Evolutionary conservation across 225 moss, liverwort and hornwort species (phyloP).

Genomic region (Antitrichia curtipendula): DNA sequence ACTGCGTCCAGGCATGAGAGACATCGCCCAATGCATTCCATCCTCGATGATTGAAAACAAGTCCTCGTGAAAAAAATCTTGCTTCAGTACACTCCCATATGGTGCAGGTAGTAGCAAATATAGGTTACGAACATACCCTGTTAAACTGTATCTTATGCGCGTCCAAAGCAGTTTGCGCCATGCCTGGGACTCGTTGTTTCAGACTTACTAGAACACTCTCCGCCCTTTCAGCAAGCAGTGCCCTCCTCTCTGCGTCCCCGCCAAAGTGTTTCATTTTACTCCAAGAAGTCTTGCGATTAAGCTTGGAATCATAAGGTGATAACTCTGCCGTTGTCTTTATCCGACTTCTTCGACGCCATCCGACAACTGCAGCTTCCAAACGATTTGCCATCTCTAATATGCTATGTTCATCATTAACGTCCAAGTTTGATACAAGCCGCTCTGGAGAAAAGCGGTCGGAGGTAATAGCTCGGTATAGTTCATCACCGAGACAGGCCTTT

Average conservation of each 20-base stretch:
- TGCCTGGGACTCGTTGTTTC: conserved; percentile 75
- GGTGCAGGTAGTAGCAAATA: neutral
- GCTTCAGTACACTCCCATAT: neutral
- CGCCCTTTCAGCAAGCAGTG: conserved; percentile 60
- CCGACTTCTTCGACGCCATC: conserved; percentile 68
- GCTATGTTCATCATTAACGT: conserved; percentile 68
- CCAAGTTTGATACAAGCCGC: conserved; percentile 52
- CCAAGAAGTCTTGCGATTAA: conserved; percentile 63
- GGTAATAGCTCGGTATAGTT: conserved; percentile 52
- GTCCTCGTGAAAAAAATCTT: too few relatives aligned
- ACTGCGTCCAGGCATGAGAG: neutral
- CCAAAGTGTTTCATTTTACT: conserved; percentile 70
- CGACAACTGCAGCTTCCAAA: conserved; percentile 65
- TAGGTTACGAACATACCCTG: conserved; percentile 30
- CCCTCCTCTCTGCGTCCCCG: conserved; percentile 63
- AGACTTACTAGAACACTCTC: conserved; percentile 64
- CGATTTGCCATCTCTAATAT: conserved; percentile 79
- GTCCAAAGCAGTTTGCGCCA: conserved; percentile 85
- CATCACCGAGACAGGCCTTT: conserved; percentile 66
- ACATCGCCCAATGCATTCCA: neutral
- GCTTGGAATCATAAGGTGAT: conserved; percentile 36
- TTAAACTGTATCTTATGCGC: conserved; percentile 88
- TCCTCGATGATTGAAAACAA: neutral
- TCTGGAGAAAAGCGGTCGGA: conserved; percentile 78
- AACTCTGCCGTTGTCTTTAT: conserved; percentile 30